Conservation (phyloP, 2,329 filamentous ascomycete species). For the Pezicula carpinea region DNA sequence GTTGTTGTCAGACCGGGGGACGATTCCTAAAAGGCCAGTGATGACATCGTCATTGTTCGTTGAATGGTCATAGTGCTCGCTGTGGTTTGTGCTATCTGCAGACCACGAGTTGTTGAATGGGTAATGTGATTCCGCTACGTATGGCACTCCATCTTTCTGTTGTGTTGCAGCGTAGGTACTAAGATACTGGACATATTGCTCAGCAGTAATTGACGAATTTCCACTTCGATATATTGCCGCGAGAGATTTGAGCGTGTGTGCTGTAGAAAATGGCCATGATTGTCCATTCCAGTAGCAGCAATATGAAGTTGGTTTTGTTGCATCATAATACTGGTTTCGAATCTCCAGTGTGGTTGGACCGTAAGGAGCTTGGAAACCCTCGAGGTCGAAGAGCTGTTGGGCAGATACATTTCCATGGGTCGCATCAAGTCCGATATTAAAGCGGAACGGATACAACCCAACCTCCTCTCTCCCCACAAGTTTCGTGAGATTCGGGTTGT, state of each 20-base stretch:
- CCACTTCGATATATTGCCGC: conserved; percentile 31
- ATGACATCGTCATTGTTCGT: conserved; percentile 41
- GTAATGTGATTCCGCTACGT: conserved; percentile 40
- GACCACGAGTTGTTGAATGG: conserved; percentile 33
- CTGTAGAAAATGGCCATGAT: conserved; percentile 41
- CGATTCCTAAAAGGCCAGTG: conserved; percentile 37
- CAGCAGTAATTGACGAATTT: conserved; percentile 30
- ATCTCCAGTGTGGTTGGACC: conserved; percentile 39
- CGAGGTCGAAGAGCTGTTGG: conserved; percentile 30
- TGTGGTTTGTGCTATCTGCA: conserved; percentile 33
- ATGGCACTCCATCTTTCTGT: conserved; percentile 36
- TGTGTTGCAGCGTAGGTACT: conserved; percentile 36
- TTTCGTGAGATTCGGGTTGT: conserved; percentile 28
- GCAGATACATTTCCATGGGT: conserved; percentile 28
- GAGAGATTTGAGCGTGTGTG: conserved; percentile 36
- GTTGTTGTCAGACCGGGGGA: conserved; percentile 33
- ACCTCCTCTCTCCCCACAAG: conserved; percentile 36
- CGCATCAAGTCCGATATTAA: conserved; percentile 33
- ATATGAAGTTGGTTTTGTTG: conserved; percentile 25
- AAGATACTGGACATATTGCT: conserved; percentile 34
- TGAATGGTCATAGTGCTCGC: conserved; percentile 40
- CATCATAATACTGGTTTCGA: conserved; percentile 34
- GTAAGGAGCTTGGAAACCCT: conserved; percentile 34
- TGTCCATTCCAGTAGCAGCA: conserved; percentile 41
- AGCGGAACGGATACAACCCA: conserved; percentile 37